Evolutionary conservation across 768 basidiomycete genomes (phyloP).

Genomic region (Hygrocybe coccinea): DNA sequence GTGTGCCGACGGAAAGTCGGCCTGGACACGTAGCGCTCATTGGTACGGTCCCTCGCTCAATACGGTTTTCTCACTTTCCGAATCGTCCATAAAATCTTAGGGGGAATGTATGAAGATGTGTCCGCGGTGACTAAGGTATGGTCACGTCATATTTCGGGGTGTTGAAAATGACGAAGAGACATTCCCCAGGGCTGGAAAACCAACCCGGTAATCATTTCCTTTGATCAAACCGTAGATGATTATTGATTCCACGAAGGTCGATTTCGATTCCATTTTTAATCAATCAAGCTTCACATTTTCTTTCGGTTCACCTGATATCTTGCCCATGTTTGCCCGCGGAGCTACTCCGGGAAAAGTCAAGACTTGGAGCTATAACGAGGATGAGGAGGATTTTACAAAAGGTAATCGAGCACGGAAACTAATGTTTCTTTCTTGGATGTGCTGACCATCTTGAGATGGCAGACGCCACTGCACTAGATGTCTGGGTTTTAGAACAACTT

Average conservation of each 20-base stretch:
- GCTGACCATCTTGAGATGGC: not conserved
- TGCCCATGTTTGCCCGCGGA: conserved; percentile 82
- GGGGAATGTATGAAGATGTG: conserved; percentile 89
- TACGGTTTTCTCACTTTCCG: no score
- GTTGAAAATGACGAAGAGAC: conserved; percentile 7
- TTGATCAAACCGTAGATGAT: not conserved
- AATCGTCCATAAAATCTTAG: conserved; percentile 24
- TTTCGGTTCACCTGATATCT: conserved; percentile 84
- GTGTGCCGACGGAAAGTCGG: conserved; percentile 82
- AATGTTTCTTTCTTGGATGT: not conserved
- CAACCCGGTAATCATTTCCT: conserved; percentile 53
- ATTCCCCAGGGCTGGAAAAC: conserved; percentile 71
- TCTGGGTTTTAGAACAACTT: conserved; percentile 77
- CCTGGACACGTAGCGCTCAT: conserved; percentile 89
- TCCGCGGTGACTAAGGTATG: conserved; percentile 81
- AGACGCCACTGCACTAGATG: conserved; percentile 75
- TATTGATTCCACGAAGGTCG: conserved; percentile 40
- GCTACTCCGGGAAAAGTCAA: conserved; percentile 64
- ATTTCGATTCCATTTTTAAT: conserved; percentile 88
- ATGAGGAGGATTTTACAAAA: conserved; percentile 83
- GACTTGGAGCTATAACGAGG: conserved; percentile 71
- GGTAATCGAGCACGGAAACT: conserved; percentile 35
- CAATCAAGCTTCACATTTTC: conserved; percentile 72
- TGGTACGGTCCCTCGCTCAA: conserved; percentile 36
- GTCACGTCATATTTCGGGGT: conserved; percentile 13